These are phyloP conservation scores for Corchorus capsularis DNA, from an alignment of 345 rosid genomes.

Conservation along the genomic window DNA sequence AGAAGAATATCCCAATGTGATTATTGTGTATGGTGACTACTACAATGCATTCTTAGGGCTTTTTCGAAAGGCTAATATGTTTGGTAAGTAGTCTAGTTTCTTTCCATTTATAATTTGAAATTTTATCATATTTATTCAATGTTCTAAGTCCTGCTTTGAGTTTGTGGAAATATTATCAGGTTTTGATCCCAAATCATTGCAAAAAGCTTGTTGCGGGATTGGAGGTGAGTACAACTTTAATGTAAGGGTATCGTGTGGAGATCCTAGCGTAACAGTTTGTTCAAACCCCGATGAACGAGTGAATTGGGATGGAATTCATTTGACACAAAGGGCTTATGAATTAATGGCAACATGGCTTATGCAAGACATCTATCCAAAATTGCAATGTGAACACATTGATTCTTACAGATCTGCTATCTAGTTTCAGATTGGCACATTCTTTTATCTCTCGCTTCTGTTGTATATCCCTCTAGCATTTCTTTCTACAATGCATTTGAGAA, in stretches of 20 bases:
- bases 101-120: not conserved
- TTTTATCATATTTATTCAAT: no score
- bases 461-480: no score
- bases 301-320: constrained; percentile 46
- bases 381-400: not conserved
- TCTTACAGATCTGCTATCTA: no score
- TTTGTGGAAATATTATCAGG: not conserved
- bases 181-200: constrained; percentile 24
- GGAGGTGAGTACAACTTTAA: constrained; percentile 35
- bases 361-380: constrained; percentile 13
- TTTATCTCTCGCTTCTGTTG: no score
- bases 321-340: constrained; percentile 32
- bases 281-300: constrained; percentile 19
- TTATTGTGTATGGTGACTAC: not conserved
- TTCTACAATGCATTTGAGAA: no score
- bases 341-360: constrained; percentile 28
- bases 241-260: constrained; percentile 30
- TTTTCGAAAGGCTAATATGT: not conserved
- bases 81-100: not conserved
- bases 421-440: no score
- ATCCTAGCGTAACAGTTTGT: constrained; percentile 31
- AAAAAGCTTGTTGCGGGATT: constrained; percentile 31
- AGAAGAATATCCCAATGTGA: constrained; percentile 8
- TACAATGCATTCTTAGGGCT: constrained; percentile 22
- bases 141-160: not conserved